Evolutionary conservation across 2,329 filamentous ascomycete genomes (phyloP).

Genomic region (Tolypocladium endophyticum): DNA sequence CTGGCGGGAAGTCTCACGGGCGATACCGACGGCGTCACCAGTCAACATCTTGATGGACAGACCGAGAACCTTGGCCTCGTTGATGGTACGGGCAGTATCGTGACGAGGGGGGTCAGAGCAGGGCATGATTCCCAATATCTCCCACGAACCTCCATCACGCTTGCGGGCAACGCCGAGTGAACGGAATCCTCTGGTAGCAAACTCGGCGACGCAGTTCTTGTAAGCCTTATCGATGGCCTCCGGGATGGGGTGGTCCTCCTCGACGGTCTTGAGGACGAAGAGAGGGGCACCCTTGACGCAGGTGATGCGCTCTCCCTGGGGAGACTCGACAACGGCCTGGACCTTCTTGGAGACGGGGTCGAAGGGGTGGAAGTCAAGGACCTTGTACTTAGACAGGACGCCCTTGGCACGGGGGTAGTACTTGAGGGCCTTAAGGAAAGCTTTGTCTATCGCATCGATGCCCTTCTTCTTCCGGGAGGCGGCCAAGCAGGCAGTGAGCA

Average conservation of each 20-base stretch:
- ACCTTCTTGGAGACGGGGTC: slow-evolving; percentile 94
- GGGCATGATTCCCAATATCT: slow-evolving; percentile 91
- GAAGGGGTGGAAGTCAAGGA: slow-evolving; percentile 77
- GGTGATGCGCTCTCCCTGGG: slow-evolving; percentile 71
- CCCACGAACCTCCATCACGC: slow-evolving; percentile 70
- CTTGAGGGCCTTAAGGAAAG: slow-evolving; percentile 77
- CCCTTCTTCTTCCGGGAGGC: slow-evolving; percentile 92
- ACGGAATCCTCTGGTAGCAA: slow-evolving; percentile 86
- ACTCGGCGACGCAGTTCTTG: slow-evolving; percentile 88
- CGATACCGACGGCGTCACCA: slow-evolving; percentile 88
- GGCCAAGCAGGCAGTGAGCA: slow-evolving; percentile 84
- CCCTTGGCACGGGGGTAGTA: slow-evolving; percentile 75
- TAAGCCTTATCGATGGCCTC: slow-evolving; percentile 71
- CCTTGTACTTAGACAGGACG: slow-evolving; percentile 73
- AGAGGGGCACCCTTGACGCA: slow-evolving; percentile 89
- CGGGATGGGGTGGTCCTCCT: slow-evolving; percentile 72
- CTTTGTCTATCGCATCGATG: slow-evolving; percentile 91
- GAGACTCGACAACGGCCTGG: slow-evolving; percentile 70
- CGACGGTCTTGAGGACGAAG: slow-evolving; percentile 77
- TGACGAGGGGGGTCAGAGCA: slow-evolving; percentile 86
- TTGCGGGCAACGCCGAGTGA: slow-evolving; percentile 90
- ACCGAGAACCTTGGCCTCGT: slow-evolving; percentile 79
- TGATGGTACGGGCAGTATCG: slow-evolving; percentile 82
- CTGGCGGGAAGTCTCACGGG: slow-evolving; percentile 82
- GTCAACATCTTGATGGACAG: slow-evolving; percentile 94